Base-by-base conservation (phyloP, 345 rosid genomes). In the Gynandropsis gynandra region DNA sequence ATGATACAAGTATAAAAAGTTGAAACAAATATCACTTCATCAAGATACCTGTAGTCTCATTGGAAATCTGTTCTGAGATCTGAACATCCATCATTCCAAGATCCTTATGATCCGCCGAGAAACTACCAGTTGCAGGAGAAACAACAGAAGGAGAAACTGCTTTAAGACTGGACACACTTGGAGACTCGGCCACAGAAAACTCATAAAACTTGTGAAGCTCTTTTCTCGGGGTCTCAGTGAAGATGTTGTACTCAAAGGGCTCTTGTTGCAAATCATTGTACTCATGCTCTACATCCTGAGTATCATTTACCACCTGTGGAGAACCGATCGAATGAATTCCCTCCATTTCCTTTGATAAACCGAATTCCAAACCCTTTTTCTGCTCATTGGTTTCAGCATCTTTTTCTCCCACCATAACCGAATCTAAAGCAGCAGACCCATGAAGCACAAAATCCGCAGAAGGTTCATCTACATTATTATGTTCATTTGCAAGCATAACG, bases 191-290 rank as follows among this genome's bases (percentile, higher is more conserved):
- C 52, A 46, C 56, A 6, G 65, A 57, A 57, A 67, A 46, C 58
- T 71, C 77, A 58, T 66, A 75, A 63, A 81, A 85, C 3, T 77
- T 72, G 64, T 77, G 76, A 47, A 83, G 76, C 45, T 77, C 87
- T 59, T 82, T 72, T 65, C 85, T 81, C 14, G 24, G 67, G 37
- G 73, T 62, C 72, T 73, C 84, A 17, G 42, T 48, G 7, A 63
- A 42, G 46, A 71, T 44, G 64, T 59, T 56, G 53, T 61, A 46
- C 4, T 54, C 63, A 21, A 43, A 34, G 33, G 66, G 68, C 59
- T 72, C 68, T 18, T 39, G 32, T 37, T 24, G 32, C 44, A 42
- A 36, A 59, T 61, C 39, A 43, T 33, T 58, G 51, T 27, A 32
- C 27, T 51, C 65, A 37, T 58, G 16, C 42, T 45, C 71, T 16